phyloP scores from a whole-genome alignment of 345 rosid genomes.

The Aquilaria yunnanensis region DNA sequence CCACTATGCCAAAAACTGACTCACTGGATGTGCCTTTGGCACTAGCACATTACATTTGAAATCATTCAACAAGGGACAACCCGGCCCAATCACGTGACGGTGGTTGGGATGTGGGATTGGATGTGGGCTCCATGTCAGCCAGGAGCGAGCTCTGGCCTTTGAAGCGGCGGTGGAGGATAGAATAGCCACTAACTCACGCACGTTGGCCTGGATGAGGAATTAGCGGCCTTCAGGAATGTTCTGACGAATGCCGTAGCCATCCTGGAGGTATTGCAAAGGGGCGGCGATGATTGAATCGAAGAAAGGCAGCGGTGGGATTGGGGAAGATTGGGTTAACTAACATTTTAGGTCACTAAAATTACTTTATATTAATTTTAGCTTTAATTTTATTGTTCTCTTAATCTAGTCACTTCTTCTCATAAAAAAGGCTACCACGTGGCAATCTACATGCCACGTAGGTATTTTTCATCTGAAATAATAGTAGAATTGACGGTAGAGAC shows the following conservation, averaged over 20 bases:
- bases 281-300: no score
- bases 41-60: constrained; percentile 96
- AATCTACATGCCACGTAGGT: no score
- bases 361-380: no score
- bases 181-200: constrained; percentile 74
- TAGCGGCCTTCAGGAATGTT: constrained; percentile 79
- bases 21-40: constrained; percentile 77
- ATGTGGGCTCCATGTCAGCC: constrained; percentile 48
- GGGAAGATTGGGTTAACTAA: no score
- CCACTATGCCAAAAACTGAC: constrained; percentile 71
- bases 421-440: no score
- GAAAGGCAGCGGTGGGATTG: no score
- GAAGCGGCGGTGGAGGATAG: constrained; percentile 31
- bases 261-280: constrained; percentile 68
- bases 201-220: constrained; percentile 88
- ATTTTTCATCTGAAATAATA: no score
- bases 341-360: no score
- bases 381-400: no score
- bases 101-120: constrained; percentile 19
- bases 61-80: constrained; percentile 84
- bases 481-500: no score
- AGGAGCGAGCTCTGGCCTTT: constrained; percentile 29
- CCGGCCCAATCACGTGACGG: constrained; percentile 25
- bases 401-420: no score
- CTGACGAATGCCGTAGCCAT: constrained; percentile 89